phyloP scores from a whole-genome alignment of 2,329 filamentous ascomycete genomes.

The Epichloe typhina region DNA sequence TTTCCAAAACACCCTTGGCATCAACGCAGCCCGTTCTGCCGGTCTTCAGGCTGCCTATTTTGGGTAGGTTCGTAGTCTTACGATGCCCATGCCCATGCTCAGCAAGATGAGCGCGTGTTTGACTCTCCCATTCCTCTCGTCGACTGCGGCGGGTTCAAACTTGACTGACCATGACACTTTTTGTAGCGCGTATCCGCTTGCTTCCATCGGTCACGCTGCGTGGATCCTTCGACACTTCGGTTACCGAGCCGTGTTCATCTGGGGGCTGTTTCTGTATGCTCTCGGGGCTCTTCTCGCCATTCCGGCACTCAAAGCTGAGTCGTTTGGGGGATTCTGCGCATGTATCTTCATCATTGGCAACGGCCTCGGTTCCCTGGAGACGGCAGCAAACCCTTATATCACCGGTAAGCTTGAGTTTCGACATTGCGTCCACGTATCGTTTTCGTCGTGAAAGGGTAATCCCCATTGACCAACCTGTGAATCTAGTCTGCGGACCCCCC shows the following conservation, averaged over 20 bases:
- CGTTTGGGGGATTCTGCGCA: constrained; percentile 66
- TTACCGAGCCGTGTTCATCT: constrained; percentile 56
- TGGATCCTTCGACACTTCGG: constrained; percentile 51
- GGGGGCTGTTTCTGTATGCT: constrained; percentile 54
- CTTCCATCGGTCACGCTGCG: constrained; percentile 52
- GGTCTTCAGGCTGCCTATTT: constrained; percentile 40
- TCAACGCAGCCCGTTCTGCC: constrained; percentile 29
- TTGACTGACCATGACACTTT: constrained; percentile 21
- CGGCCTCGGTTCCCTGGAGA: constrained; percentile 62
- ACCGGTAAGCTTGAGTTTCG: constrained; percentile 24
- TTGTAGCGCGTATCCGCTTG: constrained; percentile 50
- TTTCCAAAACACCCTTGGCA: constrained; percentile 32
- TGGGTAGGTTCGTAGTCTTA: constrained; percentile 28
- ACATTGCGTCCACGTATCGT: background rate
- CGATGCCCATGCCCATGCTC: too few relatives aligned
- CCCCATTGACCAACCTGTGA: background rate
- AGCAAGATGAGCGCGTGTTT: too few relatives aligned
- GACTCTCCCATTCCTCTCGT: too few relatives aligned
- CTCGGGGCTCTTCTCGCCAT: constrained; percentile 44
- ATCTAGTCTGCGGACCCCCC: constrained; percentile 43
- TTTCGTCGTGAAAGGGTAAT: background rate
- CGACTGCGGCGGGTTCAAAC: background rate
- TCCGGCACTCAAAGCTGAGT: constrained; percentile 44
- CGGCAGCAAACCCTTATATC: constrained; percentile 64
- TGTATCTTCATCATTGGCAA: constrained; percentile 63